Percentiles rank a stretch among this genome's conserved stretches.
phyloP scores from a whole-genome alignment of 805 yeast genomes.

The Brettanomyces sp. region DNA sequence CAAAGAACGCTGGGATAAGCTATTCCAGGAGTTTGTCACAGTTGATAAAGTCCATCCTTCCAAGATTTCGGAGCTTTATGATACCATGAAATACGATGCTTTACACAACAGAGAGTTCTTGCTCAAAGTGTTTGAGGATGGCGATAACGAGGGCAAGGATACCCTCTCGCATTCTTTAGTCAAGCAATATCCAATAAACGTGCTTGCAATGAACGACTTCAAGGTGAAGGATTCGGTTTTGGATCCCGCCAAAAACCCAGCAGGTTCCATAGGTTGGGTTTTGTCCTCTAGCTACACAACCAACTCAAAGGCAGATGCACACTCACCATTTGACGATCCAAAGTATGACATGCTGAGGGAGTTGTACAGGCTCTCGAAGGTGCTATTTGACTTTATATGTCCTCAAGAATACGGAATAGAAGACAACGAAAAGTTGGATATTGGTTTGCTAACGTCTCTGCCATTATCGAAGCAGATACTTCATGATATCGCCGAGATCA shows the following conservation, averaged over 20 bases:
- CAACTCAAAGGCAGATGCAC: conserved; percentile 18
- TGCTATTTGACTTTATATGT: conserved; percentile 90
- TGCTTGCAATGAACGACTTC: conserved; percentile 68
- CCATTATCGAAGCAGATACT: conserved; percentile 88
- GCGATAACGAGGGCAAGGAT: conserved; percentile 26
- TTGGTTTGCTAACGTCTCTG: conserved; percentile 86
- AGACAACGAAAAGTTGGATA: conserved; percentile 89
- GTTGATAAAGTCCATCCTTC: conserved; percentile 97
- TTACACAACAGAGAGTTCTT: conserved; percentile 86
- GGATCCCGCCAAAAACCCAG: conserved; percentile 23
- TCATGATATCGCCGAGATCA: conserved; percentile 71
- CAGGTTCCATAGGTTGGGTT: conserved; percentile 72
- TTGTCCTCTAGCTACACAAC: conserved; percentile 27
- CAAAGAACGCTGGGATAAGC: conserved; percentile 94
- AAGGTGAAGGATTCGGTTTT: conserved; percentile 39
- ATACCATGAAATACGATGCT: conserved; percentile 98
- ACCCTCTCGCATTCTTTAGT: conserved; percentile 44
- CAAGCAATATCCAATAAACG: conserved; percentile 64
- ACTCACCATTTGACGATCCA: conserved; percentile 64
- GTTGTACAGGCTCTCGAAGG: conserved; percentile 81
- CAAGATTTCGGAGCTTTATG: conserved; percentile 91
- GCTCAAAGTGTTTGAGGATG: conserved; percentile 53
- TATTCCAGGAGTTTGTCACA: conserved; percentile 82
- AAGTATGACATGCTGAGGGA: conserved; percentile 77
- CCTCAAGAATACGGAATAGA: conserved; percentile 98